phyloP scores from a whole-genome alignment of 1,284 basidiomycete species.

The Microstroma glucosiphilum region DNA sequence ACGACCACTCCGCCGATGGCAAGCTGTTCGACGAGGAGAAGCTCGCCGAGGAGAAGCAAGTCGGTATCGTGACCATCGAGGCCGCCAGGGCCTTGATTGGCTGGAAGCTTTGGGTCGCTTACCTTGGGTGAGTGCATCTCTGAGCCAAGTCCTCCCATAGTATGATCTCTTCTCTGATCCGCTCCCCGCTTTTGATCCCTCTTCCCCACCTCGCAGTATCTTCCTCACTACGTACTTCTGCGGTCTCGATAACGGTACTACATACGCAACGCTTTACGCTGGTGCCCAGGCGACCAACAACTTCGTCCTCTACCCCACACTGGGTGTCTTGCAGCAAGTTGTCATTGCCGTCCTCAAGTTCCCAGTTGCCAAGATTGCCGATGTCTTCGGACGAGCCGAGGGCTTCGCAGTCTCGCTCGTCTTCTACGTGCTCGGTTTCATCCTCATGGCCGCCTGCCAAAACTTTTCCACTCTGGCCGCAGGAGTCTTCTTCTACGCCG shows the following conservation, averaged over 20 bases:
- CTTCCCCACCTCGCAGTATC: slow-evolving; percentile 15
- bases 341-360: slow-evolving; percentile 48
- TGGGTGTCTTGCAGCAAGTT: slow-evolving; percentile 33
- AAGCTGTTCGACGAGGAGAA: neutral
- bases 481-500: slow-evolving; percentile 41
- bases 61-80: slow-evolving; percentile 35
- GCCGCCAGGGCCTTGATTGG: slow-evolving; percentile 29
- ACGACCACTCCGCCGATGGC: too few species aligned
- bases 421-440: slow-evolving; percentile 44
- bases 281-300: slow-evolving; percentile 22
- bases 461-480: slow-evolving; percentile 25
- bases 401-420: slow-evolving; percentile 34
- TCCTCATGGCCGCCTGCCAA: slow-evolving; percentile 40
- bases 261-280: slow-evolving; percentile 21
- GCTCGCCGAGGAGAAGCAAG: slow-evolving; percentile 26
- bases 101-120: slow-evolving; percentile 36
- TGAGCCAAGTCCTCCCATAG: neutral
- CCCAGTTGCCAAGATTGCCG: slow-evolving; percentile 46
- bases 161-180: neutral
- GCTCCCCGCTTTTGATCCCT: neutral
- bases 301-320: slow-evolving; percentile 26
- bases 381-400: slow-evolving; percentile 46
- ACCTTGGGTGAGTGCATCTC: slow-evolving; percentile 18
- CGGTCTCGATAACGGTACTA: slow-evolving; percentile 42
- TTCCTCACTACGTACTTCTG: slow-evolving; percentile 33